Evolutionary conservation across 352 stramenopile species (phyloP), one percentile per base, ranked within the genome.

Genomic region (Phytopythium chamaehyphon): DNA sequence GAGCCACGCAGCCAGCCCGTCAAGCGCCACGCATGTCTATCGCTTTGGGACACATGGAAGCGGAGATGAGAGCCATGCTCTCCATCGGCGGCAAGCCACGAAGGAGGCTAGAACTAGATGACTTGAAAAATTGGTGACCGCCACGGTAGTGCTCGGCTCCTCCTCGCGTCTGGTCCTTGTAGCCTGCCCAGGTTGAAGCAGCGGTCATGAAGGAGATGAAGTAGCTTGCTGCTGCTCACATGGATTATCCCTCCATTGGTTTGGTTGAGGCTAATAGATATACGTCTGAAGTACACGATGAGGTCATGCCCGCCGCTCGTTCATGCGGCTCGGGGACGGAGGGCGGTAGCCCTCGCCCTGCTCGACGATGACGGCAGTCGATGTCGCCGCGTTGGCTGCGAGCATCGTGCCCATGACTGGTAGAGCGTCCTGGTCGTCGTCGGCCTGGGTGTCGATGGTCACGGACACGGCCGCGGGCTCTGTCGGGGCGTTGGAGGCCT

Each of bases 341-440:
- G 61, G 60, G 5, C 62, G 55, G 39, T 81, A 79, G 40, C 26
- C 65, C 19, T 84, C 67, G 10, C 58, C 67, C 19, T 69, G 42
- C 42, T 81, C 70, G 38, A 75, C 43, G 35, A 56, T 37, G 23
- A 58, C 58, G 19, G 53, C 22, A n/a, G 60, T 37, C 28, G 38
- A 53, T 26, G 64, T 51, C 1, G 47, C 42, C 3, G 33, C 44
- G 6, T 45, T 47, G n/a, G 62, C 60, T 12, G 55, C 55, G 14
- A 70, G 40, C 22, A 49, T 43, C 51, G 47, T 59, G 2, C 40
- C 35, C 23, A 68, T 39, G 22, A 59, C 39, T 7, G 44, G 26
- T 12, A 19, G 9, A 10, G 21, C 44, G 6, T 50, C 44, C 26
- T 50, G 44, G 3, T 26, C 44, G 8, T 5, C 44, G 8, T 23